Conservation (phyloP, 2,329 filamentous ascomycete species). For the Mycocentrospora acerina region DNA sequence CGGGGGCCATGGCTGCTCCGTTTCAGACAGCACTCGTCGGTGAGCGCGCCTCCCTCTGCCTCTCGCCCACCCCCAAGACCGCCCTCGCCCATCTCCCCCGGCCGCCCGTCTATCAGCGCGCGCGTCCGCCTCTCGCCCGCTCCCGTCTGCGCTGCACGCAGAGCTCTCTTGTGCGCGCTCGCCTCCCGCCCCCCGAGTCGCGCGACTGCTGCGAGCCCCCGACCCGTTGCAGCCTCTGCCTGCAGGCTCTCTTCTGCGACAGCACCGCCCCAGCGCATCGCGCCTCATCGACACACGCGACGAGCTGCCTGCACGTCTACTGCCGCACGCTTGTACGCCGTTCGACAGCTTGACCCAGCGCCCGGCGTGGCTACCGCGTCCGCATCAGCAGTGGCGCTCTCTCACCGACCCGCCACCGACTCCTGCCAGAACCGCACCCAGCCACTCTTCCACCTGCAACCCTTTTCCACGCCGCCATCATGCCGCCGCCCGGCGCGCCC, state of each 20-base stretch:
- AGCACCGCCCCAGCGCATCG: slow-evolving; percentile 36
- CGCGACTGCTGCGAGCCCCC: slow-evolving; percentile 33
- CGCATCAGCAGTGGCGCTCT: too few relatives aligned
- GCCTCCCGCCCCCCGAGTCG: slow-evolving; percentile 22
- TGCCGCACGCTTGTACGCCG: slow-evolving; percentile 16
- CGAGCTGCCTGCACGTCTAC: slow-evolving; percentile 18
- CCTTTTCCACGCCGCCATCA: slow-evolving; percentile 28
- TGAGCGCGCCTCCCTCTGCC: slow-evolving; percentile 13
- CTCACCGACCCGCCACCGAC: slow-evolving; percentile 14
- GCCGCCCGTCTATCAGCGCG: slow-evolving; percentile 37
- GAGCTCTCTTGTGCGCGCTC: slow-evolving; percentile 30
- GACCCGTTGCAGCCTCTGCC: slow-evolving; percentile 33
- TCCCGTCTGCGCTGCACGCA: slow-evolving; percentile 25
- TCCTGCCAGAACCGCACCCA: slow-evolving; percentile 17
- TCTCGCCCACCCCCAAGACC: slow-evolving; percentile 28
- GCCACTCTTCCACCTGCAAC: slow-evolving; percentile 8
- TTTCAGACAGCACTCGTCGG: slow-evolving; percentile 12
- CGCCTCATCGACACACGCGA: slow-evolving; percentile 12
- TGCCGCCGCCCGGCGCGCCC: slow-evolving; percentile 95
- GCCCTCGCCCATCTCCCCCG: slow-evolving; percentile 30
- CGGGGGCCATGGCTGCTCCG: too few relatives aligned
- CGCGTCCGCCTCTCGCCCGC: slow-evolving; percentile 32
- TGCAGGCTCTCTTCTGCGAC: slow-evolving; percentile 26
- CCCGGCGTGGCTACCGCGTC: slow-evolving; percentile 33
- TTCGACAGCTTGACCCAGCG: slow-evolving; percentile 25